A percentile compares a stretch with the other conserved stretches of the same genome.
Evolutionary conservation across 148 eudicot species (phyloP).

Genomic region (Vaccinium macrocarpon): DNA sequence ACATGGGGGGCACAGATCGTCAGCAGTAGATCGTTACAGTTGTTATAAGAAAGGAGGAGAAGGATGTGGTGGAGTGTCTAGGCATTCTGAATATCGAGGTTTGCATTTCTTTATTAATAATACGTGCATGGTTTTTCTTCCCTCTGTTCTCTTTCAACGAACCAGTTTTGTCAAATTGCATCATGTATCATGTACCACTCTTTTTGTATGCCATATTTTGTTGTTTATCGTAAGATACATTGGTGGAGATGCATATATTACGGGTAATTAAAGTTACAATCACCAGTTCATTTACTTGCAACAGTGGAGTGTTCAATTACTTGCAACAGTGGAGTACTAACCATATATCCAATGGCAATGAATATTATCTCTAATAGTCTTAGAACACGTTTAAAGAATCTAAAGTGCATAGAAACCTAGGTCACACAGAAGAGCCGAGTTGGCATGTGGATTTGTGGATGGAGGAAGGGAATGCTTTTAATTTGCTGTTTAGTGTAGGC

Average conservation of each 20-base stretch:
- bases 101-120: constrained; percentile 10
- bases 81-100: constrained; percentile 95
- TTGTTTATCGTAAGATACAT: neutral
- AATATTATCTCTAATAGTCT: too few relatives aligned
- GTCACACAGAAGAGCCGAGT: neutral
- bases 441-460: neutral
- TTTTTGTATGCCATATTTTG: neutral
- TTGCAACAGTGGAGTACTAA: neutral
- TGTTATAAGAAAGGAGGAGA: constrained; percentile 23
- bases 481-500: neutral
- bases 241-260: neutral
- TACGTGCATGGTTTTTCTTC: too few relatives aligned
- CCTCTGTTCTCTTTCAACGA: neutral
- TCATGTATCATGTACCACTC: neutral
- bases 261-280: neutral
- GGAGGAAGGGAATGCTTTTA: neutral
- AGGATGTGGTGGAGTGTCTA: constrained; percentile 64
- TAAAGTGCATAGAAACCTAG: neutral
- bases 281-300: neutral
- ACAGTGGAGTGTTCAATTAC: too few relatives aligned
- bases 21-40: constrained; percentile 22
- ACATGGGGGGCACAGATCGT: constrained; percentile 28
- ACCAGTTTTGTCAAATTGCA: neutral
- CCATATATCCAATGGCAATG: neutral
- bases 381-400: neutral